phyloP scores from a whole-genome alignment of 2,329 filamentous ascomycete genomes.

The Myotisia sp. region DNA sequence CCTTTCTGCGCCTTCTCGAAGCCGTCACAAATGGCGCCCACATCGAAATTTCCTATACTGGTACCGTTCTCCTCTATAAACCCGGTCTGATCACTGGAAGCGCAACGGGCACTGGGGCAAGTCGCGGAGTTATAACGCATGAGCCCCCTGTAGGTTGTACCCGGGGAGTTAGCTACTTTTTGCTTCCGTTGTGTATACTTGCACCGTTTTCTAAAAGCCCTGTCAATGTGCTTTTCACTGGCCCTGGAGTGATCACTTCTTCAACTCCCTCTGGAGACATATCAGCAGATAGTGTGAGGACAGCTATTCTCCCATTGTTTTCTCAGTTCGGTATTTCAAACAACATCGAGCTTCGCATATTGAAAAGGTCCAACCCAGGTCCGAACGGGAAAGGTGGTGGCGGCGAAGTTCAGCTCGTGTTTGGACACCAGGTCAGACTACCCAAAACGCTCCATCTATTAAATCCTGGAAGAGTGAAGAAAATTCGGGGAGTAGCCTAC shows the following conservation, averaged over 20 bases:
- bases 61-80: conserved; percentile 81
- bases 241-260: conserved; percentile 82
- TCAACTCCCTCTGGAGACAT: conserved; percentile 74
- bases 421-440: conserved; percentile 81
- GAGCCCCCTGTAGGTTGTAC: conserved; percentile 61
- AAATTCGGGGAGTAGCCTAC: conserved; percentile 85
- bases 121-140: conserved; percentile 65
- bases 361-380: conserved; percentile 65
- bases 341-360: conserved; percentile 68
- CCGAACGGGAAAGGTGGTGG: conserved; percentile 64
- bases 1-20: conserved; percentile 87
- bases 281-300: conserved; percentile 84
- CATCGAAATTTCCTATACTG: conserved; percentile 92
- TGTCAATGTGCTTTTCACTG: conserved; percentile 79
- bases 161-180: conserved; percentile 78
- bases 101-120: conserved; percentile 58
- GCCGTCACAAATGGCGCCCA: conserved; percentile 86
- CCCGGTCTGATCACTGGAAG: conserved; percentile 85
- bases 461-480: conserved; percentile 70
- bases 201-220: conserved; percentile 87
- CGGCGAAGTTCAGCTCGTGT: conserved; percentile 83
- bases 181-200: conserved; percentile 75
- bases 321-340: conserved; percentile 80
- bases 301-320: conserved; percentile 79
- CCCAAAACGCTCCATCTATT: conserved; percentile 88